Conservation (phyloP, 1,284 basidiomycete species). For the Moesziomyces parantarcticus region DNA sequence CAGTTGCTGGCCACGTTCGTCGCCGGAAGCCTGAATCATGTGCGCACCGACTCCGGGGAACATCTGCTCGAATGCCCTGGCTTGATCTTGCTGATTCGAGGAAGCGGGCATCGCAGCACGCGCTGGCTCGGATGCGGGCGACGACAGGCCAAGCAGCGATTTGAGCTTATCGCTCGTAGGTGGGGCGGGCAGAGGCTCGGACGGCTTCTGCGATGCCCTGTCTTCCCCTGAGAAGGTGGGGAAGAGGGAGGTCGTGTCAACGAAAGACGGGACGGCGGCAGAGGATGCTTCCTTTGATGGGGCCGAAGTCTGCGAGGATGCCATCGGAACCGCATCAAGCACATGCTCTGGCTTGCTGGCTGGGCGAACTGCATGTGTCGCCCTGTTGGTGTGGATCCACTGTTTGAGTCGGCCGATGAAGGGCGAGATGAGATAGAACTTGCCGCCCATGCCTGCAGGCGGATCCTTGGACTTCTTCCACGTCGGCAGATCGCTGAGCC, state of each 20-base stretch:
- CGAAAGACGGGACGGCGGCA: constrained; percentile 30
- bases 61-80: constrained; percentile 19
- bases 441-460: constrained; percentile 71
- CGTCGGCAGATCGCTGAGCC: constrained; percentile 86
- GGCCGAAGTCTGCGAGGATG: constrained; percentile 12
- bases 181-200: constrained; percentile 42
- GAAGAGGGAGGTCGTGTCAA: constrained; percentile 41
- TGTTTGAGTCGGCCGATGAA: constrained; percentile 75
- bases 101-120: neutral
- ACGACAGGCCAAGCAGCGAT: constrained; percentile 47
- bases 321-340: constrained; percentile 12
- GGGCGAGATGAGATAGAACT: constrained; percentile 95
- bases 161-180: constrained; percentile 55
- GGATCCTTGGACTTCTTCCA: constrained; percentile 83
- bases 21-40: constrained; percentile 51
- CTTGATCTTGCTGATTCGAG: constrained; percentile 6
- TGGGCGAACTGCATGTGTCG: constrained; percentile 45
- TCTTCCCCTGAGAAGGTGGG: constrained; percentile 31
- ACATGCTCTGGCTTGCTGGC: constrained; percentile 10
- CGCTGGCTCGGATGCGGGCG: constrained; percentile 28
- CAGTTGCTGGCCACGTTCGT: constrained; percentile 49
- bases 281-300: constrained; percentile 12
- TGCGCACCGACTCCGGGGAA: constrained; percentile 37
- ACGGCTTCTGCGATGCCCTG: constrained; percentile 16
- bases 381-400: constrained; percentile 64